phyloP scores from a whole-genome alignment of 2,329 filamentous ascomycete species.

The Pseudogymnoascus sp. region DNA sequence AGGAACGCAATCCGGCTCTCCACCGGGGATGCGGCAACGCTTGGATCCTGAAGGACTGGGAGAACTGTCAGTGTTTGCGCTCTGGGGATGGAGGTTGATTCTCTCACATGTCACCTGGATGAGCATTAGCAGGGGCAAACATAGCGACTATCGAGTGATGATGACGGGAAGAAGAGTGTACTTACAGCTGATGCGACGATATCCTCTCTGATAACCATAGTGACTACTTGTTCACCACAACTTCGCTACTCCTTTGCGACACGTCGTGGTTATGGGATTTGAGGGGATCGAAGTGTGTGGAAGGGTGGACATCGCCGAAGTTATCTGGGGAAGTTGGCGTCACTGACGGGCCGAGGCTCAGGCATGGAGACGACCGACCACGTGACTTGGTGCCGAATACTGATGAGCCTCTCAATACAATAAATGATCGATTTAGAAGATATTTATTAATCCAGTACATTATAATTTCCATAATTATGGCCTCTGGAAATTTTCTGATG shows the following conservation, averaged over 20 bases:
- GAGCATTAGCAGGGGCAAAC: constrained; percentile 8
- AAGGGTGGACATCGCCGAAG: constrained; percentile 1
- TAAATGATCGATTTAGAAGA: background rate
- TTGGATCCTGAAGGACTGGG: constrained; percentile 86
- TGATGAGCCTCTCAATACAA: background rate
- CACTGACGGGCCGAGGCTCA: constrained; percentile 7
- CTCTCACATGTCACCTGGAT: constrained; percentile 29
- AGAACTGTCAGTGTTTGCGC: constrained; percentile 16
- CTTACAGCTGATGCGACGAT: constrained; percentile 73
- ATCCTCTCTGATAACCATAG: constrained; percentile 88
- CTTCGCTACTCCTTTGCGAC: background rate
- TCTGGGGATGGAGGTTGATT: background rate
- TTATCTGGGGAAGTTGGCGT: constrained; percentile 8
- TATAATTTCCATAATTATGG: background rate
- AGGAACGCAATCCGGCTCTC: constrained; percentile 91
- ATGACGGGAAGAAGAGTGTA: constrained; percentile 15
- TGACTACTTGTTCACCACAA: constrained; percentile 16
- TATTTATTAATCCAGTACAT: background rate
- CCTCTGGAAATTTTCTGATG: background rate
- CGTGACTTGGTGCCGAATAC: background rate
- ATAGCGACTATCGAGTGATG: constrained; percentile 16
- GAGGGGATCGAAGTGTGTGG: constrained; percentile 1
- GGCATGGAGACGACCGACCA: background rate
- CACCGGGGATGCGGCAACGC: constrained; percentile 77
- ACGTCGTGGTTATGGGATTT: background rate